Percentiles rank a stretch among this genome's conserved stretches.
These are phyloP conservation scores for Helminthosporium solani DNA, from an alignment of 2,329 filamentous ascomycete genomes.

Conservation along the genomic window DNA sequence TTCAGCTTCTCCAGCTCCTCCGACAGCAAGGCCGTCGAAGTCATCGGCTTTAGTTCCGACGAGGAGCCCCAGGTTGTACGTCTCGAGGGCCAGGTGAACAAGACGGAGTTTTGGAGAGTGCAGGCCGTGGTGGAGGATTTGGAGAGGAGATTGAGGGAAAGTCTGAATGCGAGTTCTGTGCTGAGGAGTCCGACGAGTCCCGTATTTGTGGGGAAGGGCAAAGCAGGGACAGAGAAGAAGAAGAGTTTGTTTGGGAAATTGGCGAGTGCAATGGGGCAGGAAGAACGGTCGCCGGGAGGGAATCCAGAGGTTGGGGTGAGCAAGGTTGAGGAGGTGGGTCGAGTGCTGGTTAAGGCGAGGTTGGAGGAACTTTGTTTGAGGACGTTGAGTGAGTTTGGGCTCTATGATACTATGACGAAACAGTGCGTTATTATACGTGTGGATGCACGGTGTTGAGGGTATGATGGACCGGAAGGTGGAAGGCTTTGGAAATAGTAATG, in stretches of 20 bases:
- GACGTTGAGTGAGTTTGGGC: slow-evolving; percentile 37
- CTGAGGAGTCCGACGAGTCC: slow-evolving; percentile 5
- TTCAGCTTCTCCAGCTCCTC: slow-evolving; percentile 29
- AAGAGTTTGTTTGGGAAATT: slow-evolving; percentile 26
- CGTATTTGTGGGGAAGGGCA: slow-evolving; percentile 1
- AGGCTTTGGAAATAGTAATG: neutral
- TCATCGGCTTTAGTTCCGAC: slow-evolving; percentile 44
- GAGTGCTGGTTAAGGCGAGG: slow-evolving; percentile 29
- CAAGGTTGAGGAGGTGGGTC: slow-evolving; percentile 8
- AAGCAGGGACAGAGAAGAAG: slow-evolving; percentile 8
- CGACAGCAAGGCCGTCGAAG: slow-evolving; percentile 29
- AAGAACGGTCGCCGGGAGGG: slow-evolving; percentile 18
- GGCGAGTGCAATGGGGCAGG: slow-evolving; percentile 20
- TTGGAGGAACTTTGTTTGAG: slow-evolving; percentile 37
- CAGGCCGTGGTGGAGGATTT: slow-evolving; percentile 45
- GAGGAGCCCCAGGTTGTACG: slow-evolving; percentile 44
- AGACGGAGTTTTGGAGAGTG: slow-evolving; percentile 47
- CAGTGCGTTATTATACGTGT: slow-evolving; percentile 35
- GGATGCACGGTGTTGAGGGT: slow-evolving; percentile 31
- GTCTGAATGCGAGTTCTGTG: slow-evolving; percentile 26
- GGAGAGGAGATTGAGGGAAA: slow-evolving; percentile 34
- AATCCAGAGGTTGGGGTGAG: slow-evolving; percentile 23
- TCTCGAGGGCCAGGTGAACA: slow-evolving; percentile 44
- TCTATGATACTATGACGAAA: slow-evolving; percentile 39
- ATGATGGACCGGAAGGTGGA: neutral